phyloP scores from a whole-genome alignment of 1,139 yeast species.

The Spathaspora sp. region DNA sequence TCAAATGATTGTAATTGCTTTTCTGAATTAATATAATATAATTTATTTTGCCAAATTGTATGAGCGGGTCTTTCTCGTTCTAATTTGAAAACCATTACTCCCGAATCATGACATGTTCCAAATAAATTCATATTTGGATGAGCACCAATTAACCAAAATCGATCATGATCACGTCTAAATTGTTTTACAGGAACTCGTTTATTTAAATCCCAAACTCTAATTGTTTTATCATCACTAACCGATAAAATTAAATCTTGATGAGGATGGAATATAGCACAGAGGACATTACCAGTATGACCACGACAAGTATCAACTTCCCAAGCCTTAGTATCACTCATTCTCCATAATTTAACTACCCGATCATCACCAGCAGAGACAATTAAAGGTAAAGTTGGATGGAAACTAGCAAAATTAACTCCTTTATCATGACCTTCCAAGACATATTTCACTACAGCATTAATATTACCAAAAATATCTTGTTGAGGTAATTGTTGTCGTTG shows the following conservation, averaged over 20 bases:
- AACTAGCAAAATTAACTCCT: constrained; percentile 98
- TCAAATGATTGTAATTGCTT: constrained; percentile 84
- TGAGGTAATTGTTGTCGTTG: constrained; percentile 72
- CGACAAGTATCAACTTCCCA: constrained; percentile 99
- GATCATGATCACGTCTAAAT: constrained; percentile 89
- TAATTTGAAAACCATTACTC: constrained; percentile 96
- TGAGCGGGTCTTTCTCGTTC: constrained; percentile 97
- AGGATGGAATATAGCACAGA: constrained; percentile 90
- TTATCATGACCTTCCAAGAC: constrained; percentile 97
- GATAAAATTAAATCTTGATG: constrained; percentile 89
- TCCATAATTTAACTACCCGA: constrained; percentile 92
- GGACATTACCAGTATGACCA: constrained; percentile 93
- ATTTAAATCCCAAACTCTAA: constrained; percentile 95
- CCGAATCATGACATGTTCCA: constrained; percentile 96
- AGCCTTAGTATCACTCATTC: constrained; percentile 97
- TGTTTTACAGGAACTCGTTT: constrained; percentile 92
- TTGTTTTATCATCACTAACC: constrained; percentile 95
- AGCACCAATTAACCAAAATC: constrained; percentile 90
- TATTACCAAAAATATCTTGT: constrained; percentile 92
- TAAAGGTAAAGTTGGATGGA: constrained; percentile 95
- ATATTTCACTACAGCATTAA: constrained; percentile 92
- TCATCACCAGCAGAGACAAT: constrained; percentile 98
- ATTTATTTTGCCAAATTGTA: constrained; percentile 65
- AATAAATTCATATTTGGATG: constrained; percentile 90
- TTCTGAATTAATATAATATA: constrained; percentile 78